These are phyloP conservation scores for Coccomyxa sp. DNA, from an alignment of 139 green algal species.

Conservation along the genomic window DNA sequence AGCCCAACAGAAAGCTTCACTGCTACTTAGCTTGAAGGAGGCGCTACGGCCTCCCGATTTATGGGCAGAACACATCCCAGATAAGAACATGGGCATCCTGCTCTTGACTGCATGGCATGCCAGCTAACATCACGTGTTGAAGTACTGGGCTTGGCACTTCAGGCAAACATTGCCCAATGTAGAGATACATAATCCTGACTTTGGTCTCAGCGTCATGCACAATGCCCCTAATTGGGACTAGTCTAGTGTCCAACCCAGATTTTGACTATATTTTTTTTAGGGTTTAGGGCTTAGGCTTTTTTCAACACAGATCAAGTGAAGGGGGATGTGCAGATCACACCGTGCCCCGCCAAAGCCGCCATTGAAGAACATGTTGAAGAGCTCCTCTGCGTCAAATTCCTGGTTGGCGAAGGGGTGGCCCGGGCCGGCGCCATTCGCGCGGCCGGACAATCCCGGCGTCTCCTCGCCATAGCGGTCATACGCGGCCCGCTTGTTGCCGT, in stretches of 20 bases:
- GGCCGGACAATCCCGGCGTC: background rate
- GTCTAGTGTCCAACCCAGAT: background rate
- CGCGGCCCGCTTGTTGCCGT: conserved; percentile 45
- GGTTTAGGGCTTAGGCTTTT: background rate
- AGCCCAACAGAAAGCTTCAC: background rate
- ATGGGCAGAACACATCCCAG: too few species aligned
- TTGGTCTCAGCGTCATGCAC: background rate
- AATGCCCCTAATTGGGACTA: background rate
- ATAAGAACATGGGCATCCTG: too few species aligned
- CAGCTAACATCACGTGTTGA: too few species aligned
- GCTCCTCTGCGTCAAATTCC: conserved; percentile 53
- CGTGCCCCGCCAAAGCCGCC: background rate
- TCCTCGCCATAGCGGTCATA: conserved; percentile 64
- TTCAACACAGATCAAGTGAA: background rate
- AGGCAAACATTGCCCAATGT: too few species aligned
- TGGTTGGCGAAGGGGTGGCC: conserved; percentile 1
- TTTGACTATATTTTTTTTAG: background rate
- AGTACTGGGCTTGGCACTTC: too few species aligned
- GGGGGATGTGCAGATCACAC: too few species aligned
- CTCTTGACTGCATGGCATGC: too few species aligned
- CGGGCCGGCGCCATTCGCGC: too few species aligned
- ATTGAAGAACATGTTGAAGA: conserved; percentile 66
- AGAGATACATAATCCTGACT: too few species aligned
- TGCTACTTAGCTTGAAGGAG: background rate
- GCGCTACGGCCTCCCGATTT: too few species aligned